phyloP scores from a whole-genome alignment of 495 filamentous ascomycete species.

The Hapsidospora chrysogenum region DNA sequence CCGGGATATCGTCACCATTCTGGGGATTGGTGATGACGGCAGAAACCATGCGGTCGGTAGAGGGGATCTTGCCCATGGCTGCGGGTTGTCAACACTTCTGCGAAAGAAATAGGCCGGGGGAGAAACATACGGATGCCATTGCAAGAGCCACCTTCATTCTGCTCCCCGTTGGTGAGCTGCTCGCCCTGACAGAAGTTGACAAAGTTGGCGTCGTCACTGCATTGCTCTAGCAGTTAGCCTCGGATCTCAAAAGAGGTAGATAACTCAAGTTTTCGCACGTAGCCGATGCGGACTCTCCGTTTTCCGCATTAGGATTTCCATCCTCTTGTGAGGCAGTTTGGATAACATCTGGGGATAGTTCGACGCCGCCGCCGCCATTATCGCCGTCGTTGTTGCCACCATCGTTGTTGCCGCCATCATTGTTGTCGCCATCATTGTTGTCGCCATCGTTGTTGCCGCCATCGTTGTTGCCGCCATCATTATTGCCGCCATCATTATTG shows the following conservation, averaged over 20 bases:
- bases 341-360: slow-evolving; percentile 26
- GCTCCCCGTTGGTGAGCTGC: slow-evolving; percentile 52
- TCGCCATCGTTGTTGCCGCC: slow-evolving; percentile 9
- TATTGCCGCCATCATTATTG: slow-evolving; percentile 7
- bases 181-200: slow-evolving; percentile 54
- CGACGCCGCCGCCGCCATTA: slow-evolving; percentile 5
- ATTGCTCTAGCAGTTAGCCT: neutral
- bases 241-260: neutral
- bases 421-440: slow-evolving; percentile 7
- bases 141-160: slow-evolving; percentile 49
- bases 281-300: slow-evolving; percentile 35
- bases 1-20: slow-evolving; percentile 26
- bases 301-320: slow-evolving; percentile 4
- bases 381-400: slow-evolving; percentile 1
- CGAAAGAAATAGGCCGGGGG: too few relatives aligned
- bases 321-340: slow-evolving; percentile 29
- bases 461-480: slow-evolving; percentile 8
- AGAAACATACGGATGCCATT: slow-evolving; percentile 47
- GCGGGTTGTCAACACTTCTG: slow-evolving; percentile 1
- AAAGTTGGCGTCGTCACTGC: slow-evolving; percentile 40
- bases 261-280: slow-evolving; percentile 24
- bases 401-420: slow-evolving; percentile 2
- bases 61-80: slow-evolving; percentile 60
- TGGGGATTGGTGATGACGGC: slow-evolving; percentile 41
- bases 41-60: slow-evolving; percentile 46